phyloP scores from a whole-genome alignment of 441 rosid genomes.

The Adansonia grandidieri region DNA sequence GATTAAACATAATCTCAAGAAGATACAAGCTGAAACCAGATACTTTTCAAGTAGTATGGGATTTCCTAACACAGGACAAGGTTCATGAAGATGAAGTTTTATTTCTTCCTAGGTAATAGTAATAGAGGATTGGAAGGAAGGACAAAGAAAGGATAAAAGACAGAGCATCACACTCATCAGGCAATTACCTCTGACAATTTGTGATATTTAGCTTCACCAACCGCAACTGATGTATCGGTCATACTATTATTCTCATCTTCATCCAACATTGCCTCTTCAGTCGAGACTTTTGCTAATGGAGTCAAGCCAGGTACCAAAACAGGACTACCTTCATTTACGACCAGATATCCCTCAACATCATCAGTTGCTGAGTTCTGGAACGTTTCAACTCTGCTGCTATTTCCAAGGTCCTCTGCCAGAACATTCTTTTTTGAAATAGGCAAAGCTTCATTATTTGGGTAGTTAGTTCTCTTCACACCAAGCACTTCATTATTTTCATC shows the following conservation, averaged over 20 bases:
- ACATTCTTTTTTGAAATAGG: slow-evolving; percentile 24
- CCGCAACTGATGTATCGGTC: slow-evolving; percentile 36
- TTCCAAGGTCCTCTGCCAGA: slow-evolving; percentile 21
- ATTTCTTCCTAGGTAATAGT: slow-evolving; percentile 26
- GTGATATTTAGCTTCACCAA: slow-evolving; percentile 38
- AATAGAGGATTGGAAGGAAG: slow-evolving; percentile 12
- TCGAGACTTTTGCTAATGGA: slow-evolving; percentile 33
- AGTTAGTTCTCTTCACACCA: slow-evolving; percentile 25
- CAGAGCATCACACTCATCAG: slow-evolving; percentile 46
- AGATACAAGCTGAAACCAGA: slow-evolving; percentile 30
- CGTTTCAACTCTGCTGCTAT: background rate
- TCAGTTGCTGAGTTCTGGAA: too few relatives aligned
- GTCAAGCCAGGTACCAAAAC: slow-evolving; percentile 73
- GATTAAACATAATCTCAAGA: slow-evolving; percentile 16
- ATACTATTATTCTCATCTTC: slow-evolving; percentile 31
- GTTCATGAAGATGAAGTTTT: slow-evolving; percentile 23
- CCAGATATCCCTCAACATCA: background rate
- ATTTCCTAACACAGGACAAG: slow-evolving; percentile 17
- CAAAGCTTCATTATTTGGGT: slow-evolving; percentile 29
- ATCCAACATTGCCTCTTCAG: slow-evolving; percentile 33
- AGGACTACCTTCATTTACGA: slow-evolving; percentile 40
- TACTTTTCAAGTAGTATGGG: slow-evolving; percentile 17
- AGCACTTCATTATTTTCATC: slow-evolving; percentile 25
- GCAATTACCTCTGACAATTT: slow-evolving; percentile 68
- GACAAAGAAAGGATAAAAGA: slow-evolving; percentile 23